Conservation (phyloP, 768 basidiomycete genomes). For the Termitomyces sp. region DNA sequence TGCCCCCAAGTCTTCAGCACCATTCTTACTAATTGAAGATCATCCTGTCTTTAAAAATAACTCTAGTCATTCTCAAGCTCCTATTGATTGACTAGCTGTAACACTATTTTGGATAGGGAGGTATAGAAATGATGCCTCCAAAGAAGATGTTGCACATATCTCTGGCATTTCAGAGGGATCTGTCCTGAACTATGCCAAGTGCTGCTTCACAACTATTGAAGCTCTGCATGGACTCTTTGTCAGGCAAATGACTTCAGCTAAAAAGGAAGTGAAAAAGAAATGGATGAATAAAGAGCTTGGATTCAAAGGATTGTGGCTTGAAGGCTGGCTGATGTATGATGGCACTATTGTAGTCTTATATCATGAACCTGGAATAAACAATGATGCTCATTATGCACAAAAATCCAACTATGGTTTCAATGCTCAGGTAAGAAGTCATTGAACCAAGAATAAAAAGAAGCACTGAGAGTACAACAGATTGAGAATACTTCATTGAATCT, state of each 20-base stretch:
- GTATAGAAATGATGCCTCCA: not conserved
- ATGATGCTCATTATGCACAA: too few species aligned
- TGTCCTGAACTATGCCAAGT: not conserved
- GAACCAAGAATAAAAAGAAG: too few species aligned
- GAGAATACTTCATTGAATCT: too few species aligned
- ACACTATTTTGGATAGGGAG: not conserved
- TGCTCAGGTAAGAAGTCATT: too few species aligned
- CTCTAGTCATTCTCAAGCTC: not conserved
- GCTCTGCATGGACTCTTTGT: not conserved
- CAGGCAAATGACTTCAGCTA: not conserved
- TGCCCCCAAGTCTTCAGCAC: not conserved
- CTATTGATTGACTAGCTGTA: not conserved
- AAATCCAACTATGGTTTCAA: too few species aligned
- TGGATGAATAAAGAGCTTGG: not conserved
- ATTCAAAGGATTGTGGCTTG: not conserved
- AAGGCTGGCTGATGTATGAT: not conserved
- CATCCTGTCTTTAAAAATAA: too few species aligned
- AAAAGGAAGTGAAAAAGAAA: not conserved
- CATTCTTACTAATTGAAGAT: too few species aligned
- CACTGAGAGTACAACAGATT: too few species aligned
- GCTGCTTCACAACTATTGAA: not conserved
- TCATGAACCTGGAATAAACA: too few species aligned
- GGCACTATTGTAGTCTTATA: constrained; percentile 1
- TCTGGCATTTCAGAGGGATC: not conserved
- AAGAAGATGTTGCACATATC: not conserved